Evolutionary conservation across 208 protist species (phyloP), one percentile per base, ranked within the genome.

Genomic region (Leishmania tarentolae): DNA sequence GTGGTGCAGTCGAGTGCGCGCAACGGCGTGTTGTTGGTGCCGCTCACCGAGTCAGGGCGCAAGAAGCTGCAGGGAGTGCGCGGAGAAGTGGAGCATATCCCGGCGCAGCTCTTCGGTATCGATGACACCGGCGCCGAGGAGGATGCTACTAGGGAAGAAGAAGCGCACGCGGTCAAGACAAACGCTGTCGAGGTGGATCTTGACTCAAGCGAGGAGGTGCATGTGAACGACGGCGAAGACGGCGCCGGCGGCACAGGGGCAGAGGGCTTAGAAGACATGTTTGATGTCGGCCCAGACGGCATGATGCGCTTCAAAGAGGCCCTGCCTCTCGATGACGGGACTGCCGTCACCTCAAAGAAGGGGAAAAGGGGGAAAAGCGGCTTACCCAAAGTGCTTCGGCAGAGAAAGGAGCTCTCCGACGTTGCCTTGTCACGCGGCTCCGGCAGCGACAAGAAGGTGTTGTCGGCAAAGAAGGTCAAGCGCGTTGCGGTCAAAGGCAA

Each of bases 21-120:
- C 44, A 98, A 98, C 79, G 84, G 87, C 24, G 92, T 94, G 28
- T 85, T 86, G 69, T 87, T 98, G 50, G 82, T 97, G 70, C 95
- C 95, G 31, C 90, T 98, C 37, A 92, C 89, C 68, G 84, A 83
- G 42, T 75, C 59, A 9, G 83, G 80, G 24, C 63, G 74, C 40
- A 72, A 46, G 63, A 44, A 11, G 37, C 80, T 94, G 59, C 71
- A 72, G n/a, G 76, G 80, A 11, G 70, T 87, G 76, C 44, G 74
- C 52, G 68, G 75, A 73, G 79, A 81, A 70, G 84, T 97, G 24
- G 91, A 94, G 83, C 92, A 96, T 86, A 83, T 96, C n/a, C 92
- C 94, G 7, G 90, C 92, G 42, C 78, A 86, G 65, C 82, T 97
- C 72, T 97, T 92, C 85, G 87, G 86, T 76, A 87, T 93, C 76